Evolutionary conservation across 495 filamentous ascomycete species (phyloP), one percentile per base, ranked within the genome.

Genomic region (Neurospora sp.): DNA sequence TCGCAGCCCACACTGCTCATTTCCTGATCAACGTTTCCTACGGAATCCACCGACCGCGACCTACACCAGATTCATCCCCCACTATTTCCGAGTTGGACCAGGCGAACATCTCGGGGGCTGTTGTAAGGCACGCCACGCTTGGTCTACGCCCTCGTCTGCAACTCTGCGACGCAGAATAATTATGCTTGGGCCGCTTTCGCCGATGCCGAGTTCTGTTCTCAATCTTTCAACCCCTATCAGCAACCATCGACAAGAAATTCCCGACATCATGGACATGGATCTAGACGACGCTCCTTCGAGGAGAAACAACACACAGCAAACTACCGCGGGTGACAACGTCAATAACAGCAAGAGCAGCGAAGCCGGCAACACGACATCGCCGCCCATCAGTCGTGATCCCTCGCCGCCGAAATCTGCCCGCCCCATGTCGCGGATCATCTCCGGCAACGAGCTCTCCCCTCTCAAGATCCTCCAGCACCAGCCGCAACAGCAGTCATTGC

Each of bases 361-460:
- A 48, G 35, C 71, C 10, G 37, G 44, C 74, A 76, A 45, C 61
- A 76, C n/a, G 77, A 81, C 38, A 37, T 74, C 41, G 59, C 73
- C 16, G 39, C 74, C 78, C 22, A 71, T 76, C 59, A 72, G 76
- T 72, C 72, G 75, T 61, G 70, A 73, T 22, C 71, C 71, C 69
- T 77, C 80, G 75, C 81, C 83, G 35, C 76, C 74, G 73, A 85
- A 83, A 72, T 3, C 53, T 65, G 74, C 77, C 59, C 85, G 84
- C 12, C 79, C 81, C n/a, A 79, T 82, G 31, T 85, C 83, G 5
- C 79, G 83, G 73, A 81, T 86, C 70, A 77, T 85, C 35, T 85
- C 84, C 48, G 85, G 85, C 73, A 82, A 72, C 61, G 85, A 84
- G 72, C 81, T 86, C 41, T 84, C 85, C 40, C 85, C 85, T 73